Percentiles rank a stretch among this genome's conserved stretches.
Conservation (phyloP, 2,329 filamentous ascomycete genomes). For the Knufia petricola region DNA sequence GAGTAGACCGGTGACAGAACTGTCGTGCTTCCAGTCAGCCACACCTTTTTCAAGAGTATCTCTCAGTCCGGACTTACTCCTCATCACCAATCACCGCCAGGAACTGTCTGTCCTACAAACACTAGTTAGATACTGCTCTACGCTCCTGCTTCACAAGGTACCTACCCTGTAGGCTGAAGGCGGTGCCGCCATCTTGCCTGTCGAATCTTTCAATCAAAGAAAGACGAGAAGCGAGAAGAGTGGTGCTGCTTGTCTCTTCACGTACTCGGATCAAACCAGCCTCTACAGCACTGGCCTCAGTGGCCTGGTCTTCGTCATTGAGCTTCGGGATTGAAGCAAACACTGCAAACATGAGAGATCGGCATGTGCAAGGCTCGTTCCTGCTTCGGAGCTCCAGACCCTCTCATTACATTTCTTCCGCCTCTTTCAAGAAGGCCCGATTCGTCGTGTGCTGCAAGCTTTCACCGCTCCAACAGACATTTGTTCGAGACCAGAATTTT, state of each 20-base stretch:
- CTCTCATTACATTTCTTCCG: neutral
- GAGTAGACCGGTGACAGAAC: constrained; percentile 89
- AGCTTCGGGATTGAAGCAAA: constrained; percentile 1
- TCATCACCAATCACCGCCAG: constrained; percentile 97
- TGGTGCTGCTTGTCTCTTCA: too few species aligned
- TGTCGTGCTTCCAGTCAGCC: constrained; percentile 30
- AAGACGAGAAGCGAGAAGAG: neutral
- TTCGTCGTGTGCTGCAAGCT: neutral
- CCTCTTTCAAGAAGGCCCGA: neutral
- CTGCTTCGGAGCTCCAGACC: neutral
- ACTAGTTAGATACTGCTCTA: neutral
- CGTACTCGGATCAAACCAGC: too few species aligned
- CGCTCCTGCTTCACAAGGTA: neutral
- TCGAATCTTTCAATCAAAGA: neutral
- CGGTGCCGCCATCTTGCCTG: constrained; percentile 47
- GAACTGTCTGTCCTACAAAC: constrained; percentile 70
- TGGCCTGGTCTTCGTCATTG: neutral
- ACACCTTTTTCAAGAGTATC: constrained; percentile 6
- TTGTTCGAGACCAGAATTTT: constrained; percentile 1
- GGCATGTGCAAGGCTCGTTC: neutral
- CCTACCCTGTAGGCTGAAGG: constrained; percentile 48
- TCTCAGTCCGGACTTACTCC: too few species aligned
- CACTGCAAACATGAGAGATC: neutral
- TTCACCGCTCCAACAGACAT: constrained; percentile 6
- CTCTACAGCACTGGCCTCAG: neutral